Evolutionary conservation across 2,329 filamentous ascomycete genomes (phyloP).

Genomic region (Paracamarosporium sp.): DNA sequence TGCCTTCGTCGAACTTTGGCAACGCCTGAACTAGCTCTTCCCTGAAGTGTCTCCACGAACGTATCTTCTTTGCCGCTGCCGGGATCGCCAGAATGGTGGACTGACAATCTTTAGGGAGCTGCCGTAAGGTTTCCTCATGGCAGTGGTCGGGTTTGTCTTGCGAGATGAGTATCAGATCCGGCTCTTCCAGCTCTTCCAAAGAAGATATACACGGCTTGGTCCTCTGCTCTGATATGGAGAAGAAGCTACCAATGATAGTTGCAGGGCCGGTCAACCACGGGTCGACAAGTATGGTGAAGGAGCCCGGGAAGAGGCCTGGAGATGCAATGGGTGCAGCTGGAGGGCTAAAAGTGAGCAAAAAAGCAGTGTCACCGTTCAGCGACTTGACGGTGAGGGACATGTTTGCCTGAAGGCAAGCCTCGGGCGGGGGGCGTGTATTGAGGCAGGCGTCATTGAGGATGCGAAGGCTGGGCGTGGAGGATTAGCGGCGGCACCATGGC

Average conservation of each 20-base stretch:
- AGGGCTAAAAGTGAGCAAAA: conserved; percentile 69
- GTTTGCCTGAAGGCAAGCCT: conserved; percentile 14
- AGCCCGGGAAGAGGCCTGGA: conserved; percentile 49
- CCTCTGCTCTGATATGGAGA: conserved; percentile 66
- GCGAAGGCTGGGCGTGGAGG: background rate
- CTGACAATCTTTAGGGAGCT: conserved; percentile 62
- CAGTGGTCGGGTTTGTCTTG: conserved; percentile 74
- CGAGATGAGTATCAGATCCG: conserved; percentile 65
- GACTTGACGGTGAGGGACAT: conserved; percentile 72
- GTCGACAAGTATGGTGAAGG: conserved; percentile 74
- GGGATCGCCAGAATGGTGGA: conserved; percentile 72
- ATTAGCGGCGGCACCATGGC: conserved; percentile 8
- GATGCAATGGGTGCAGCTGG: conserved; percentile 51
- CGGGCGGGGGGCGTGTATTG: background rate
- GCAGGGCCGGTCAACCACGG: conserved; percentile 72
- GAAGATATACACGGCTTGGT: conserved; percentile 64
- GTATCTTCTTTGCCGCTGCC: conserved; percentile 68
- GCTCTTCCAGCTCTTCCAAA: conserved; percentile 59
- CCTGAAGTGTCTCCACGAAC: conserved; percentile 73
- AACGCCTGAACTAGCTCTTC: conserved; percentile 53
- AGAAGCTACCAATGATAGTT: conserved; percentile 65
- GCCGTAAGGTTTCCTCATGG: conserved; percentile 71
- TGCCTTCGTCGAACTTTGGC: conserved; percentile 50
- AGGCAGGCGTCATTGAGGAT: background rate
- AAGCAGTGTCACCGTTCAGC: conserved; percentile 70